Percentiles rank a stretch among this genome's conserved stretches.
These are phyloP conservation scores for Onygena corvina DNA, from an alignment of 2,329 filamentous ascomycete species.

Conservation along the genomic window DNA sequence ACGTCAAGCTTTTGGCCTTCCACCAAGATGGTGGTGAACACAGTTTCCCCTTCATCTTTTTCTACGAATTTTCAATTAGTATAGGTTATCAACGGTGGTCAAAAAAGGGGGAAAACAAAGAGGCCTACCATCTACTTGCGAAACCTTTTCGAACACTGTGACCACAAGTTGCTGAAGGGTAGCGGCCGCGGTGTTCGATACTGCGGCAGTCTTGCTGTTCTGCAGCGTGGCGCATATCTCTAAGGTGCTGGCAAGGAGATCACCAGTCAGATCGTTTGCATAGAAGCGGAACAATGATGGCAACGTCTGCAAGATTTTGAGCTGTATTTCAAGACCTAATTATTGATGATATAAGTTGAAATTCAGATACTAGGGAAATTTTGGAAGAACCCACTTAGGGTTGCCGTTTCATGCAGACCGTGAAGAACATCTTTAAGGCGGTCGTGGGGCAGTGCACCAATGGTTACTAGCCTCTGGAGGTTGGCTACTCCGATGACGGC, in stretches of 20 bases:
- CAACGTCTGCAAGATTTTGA: conserved; percentile 87
- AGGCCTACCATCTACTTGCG: conserved; percentile 69
- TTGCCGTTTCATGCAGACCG: conserved; percentile 70
- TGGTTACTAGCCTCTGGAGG: conserved; percentile 75
- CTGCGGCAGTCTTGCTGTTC: conserved; percentile 79
- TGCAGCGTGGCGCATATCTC: conserved; percentile 89
- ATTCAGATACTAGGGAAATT: not conserved
- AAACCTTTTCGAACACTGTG: conserved; percentile 84
- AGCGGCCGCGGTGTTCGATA: conserved; percentile 92
- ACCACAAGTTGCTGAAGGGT: conserved; percentile 89
- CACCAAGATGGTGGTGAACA: conserved; percentile 51
- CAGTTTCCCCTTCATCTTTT: not conserved
- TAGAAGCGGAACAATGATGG: conserved; percentile 88
- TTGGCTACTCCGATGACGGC: conserved; percentile 78
- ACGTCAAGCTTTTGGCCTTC: conserved; percentile 55
- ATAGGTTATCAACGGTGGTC: not conserved
- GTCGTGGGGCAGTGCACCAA: conserved; percentile 63
- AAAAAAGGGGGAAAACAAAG: conserved; percentile 32
- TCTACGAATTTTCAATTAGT: not conserved
- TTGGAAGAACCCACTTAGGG: conserved; percentile 49
- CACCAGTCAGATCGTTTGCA: conserved; percentile 63
- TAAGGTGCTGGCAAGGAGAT: conserved; percentile 66
- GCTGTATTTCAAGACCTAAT: conserved; percentile 67
- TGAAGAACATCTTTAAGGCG: conserved; percentile 78
- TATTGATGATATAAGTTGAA: conserved; percentile 17